Base-by-base conservation (phyloP, 768 basidiomycete genomes). In the Russula compacta region DNA sequence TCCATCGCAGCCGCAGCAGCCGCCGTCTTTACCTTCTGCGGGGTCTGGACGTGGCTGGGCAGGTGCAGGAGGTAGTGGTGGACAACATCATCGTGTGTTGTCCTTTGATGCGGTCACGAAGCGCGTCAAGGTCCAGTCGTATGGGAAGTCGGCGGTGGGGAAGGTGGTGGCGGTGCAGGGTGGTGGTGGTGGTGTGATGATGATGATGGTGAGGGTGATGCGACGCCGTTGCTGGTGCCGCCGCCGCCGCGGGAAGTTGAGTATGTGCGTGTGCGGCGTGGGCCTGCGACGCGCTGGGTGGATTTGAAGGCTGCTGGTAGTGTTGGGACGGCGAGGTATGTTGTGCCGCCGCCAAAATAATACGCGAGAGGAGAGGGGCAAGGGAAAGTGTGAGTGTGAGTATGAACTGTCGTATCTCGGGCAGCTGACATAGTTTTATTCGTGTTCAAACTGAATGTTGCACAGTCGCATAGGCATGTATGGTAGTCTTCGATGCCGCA, bases 61-160 rank as follows among this genome's bases (percentile, higher is more conserved):
- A 24, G 21, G 44, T 44, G 19, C 17, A 9, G 6, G 43, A 10
- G n/a, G 43, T 10, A 17, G 24, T 32, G 49, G 42, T n/a, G n/a
- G n/a, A n/a, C n/a, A n/a, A n/a, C n/a, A n/a, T n/a, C n/a, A 24
- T 53, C 51, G 39, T 15, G 65, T 66, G n/a, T 40, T 66, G 10
- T 53, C 56, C 15, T 12, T 66, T 6, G 46, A 58, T 32, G 6
- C 35, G 24, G 42, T n/a, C 15, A 63, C 55, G 50, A 53, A 50
- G 29, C 55, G 56, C 10, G 53, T 60, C 19, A 60, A 14, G 29
- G 44, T 60, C 24, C 47, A 48, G 47, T 51, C 59, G 40, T 60
- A 64, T 42, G 21, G 15, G 7, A 17, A 32, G 17, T 21, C 3
- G 3, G 4, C 14, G 5, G 17, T 19, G 3, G 32, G 5, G 17